Conservation (phyloP, 2,329 filamentous ascomycete species). For the Teratosphaeria epicoccoides region DNA sequence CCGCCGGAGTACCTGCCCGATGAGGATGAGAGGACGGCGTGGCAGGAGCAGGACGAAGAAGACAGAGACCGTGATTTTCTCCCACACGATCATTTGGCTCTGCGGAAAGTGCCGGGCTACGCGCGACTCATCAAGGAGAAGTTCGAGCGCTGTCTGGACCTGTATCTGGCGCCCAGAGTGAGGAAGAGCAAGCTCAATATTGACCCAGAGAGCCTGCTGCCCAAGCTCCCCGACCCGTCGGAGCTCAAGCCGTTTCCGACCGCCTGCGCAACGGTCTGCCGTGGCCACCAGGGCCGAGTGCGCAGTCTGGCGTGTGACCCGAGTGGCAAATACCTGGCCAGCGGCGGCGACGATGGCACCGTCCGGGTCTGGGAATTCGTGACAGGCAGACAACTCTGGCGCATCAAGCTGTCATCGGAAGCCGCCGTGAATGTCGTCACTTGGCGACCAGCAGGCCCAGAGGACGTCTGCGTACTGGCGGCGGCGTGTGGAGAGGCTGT, state of each 20-base stretch:
- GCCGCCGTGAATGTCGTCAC: conserved; percentile 75
- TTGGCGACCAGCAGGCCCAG: conserved; percentile 74
- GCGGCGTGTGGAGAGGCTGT: conserved; percentile 77
- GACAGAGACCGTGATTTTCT: conserved; percentile 85
- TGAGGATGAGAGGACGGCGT: conserved; percentile 69
- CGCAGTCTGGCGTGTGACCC: conserved; percentile 78
- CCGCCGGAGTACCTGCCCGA: conserved; percentile 88
- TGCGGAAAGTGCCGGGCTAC: conserved; percentile 88
- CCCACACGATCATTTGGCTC: conserved; percentile 67
- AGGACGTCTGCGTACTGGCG: conserved; percentile 66
- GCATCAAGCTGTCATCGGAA: conserved; percentile 61
- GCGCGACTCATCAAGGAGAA: conserved; percentile 85
- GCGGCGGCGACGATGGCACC: conserved; percentile 87
- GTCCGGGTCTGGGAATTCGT: conserved; percentile 81
- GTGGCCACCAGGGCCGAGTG: conserved; percentile 80
- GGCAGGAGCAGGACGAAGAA: conserved; percentile 79
- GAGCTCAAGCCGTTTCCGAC: conserved; percentile 94
- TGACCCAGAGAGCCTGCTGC: conserved; percentile 82
- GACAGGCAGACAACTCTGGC: conserved; percentile 82
- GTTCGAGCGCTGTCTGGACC: conserved; percentile 88
- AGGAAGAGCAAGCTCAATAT: conserved; percentile 93
- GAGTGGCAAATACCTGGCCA: conserved; percentile 74
- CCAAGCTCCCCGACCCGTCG: conserved; percentile 84
- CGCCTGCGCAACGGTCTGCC: conserved; percentile 74
- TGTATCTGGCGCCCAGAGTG: conserved; percentile 87